phyloP scores from a whole-genome alignment of 2,329 filamentous ascomycete species.

The Cordyceps javanica region DNA sequence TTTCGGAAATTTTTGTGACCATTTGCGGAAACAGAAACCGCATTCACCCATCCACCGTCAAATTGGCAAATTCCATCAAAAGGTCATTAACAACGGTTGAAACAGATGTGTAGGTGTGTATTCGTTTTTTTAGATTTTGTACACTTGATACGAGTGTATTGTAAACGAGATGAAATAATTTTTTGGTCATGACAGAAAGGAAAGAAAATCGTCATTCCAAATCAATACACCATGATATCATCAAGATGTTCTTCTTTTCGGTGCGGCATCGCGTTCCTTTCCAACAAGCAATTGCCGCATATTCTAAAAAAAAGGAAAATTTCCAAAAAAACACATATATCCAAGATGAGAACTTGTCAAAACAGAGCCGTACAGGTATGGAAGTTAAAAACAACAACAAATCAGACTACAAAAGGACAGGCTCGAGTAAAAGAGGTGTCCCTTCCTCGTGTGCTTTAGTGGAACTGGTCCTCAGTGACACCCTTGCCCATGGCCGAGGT shows the following conservation, averaged over 20 bases:
- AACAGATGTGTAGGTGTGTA: not conserved
- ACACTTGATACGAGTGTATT: constrained; percentile 4
- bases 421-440: no score
- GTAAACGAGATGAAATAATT: not conserved
- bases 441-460: constrained; percentile 30
- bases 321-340: not conserved
- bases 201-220: not conserved
- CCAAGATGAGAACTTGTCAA: not conserved
- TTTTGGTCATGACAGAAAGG: constrained; percentile 1
- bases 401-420: not conserved
- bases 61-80: not conserved
- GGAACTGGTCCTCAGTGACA: constrained; percentile 97
- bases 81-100: no score
- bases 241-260: not conserved
- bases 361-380: not conserved
- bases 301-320: constrained; percentile 3
- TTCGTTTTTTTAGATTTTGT: not conserved
- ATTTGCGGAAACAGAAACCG: not conserved
- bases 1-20: not conserved
- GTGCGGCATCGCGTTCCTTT: not conserved
- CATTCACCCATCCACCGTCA: not conserved
- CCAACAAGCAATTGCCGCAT: not conserved
- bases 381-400: not conserved
- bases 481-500: constrained; percentile 97
- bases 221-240: not conserved